Percentiles rank a stretch among this genome's conserved stretches.
Conservation (phyloP, 164 flowering plant genomes). For the Vitis rotundifolia region DNA sequence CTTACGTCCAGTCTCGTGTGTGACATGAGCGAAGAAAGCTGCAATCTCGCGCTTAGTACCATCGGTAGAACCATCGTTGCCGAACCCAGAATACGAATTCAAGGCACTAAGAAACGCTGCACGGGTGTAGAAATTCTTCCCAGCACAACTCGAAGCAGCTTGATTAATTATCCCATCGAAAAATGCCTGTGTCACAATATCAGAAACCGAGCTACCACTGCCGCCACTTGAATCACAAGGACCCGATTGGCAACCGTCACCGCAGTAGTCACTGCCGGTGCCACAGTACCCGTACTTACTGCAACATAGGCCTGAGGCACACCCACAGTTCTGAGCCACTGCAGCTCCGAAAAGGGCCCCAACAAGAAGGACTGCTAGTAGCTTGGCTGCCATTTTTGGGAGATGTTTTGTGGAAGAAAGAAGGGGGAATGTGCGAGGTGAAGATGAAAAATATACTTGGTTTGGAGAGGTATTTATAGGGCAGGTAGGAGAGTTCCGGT, state of each 20-base stretch:
- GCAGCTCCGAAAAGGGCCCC: too few relatives aligned
- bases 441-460: too few relatives aligned
- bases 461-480: too few relatives aligned
- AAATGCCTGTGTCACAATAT: conserved; percentile 11
- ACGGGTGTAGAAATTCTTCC: conserved; percentile 12
- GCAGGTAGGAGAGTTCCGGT: too few relatives aligned
- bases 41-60: conserved; percentile 19
- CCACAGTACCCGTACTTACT: conserved; percentile 17
- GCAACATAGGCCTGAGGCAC: conserved; percentile 9
- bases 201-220: too few relatives aligned
- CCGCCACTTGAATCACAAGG: conserved; percentile 1
- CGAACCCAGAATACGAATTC: conserved; percentile 10
- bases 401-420: too few relatives aligned
- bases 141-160: conserved; percentile 9
- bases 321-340: conserved; percentile 9
- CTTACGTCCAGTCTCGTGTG: conserved; percentile 24
- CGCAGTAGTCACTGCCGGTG: conserved; percentile 12
- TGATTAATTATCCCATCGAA: conserved; percentile 11
- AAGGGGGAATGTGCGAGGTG: too few relatives aligned
- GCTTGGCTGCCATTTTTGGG: too few relatives aligned
- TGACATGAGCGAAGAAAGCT: conserved; percentile 18
- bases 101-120: conserved; percentile 8
- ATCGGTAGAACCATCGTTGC: conserved; percentile 13
- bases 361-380: too few relatives aligned
- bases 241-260: conserved; percentile 9